phyloP scores from a whole-genome alignment of 306 rosid species.

The Corylus americana region DNA sequence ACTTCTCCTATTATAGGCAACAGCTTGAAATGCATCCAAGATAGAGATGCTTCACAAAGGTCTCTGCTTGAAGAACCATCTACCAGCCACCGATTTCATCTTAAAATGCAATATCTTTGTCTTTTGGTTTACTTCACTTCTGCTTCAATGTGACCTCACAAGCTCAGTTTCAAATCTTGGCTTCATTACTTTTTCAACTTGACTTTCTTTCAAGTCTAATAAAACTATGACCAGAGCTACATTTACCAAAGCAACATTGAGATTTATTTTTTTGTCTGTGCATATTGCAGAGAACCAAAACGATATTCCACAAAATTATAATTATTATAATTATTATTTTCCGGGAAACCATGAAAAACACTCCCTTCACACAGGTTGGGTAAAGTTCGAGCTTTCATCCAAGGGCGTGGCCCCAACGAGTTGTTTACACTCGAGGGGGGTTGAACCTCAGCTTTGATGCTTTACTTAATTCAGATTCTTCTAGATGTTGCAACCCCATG shows the following conservation, averaged over 20 bases:
- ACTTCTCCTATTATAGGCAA: not conserved
- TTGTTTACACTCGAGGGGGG: too few species aligned
- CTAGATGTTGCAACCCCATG: not conserved
- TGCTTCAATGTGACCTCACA: not conserved
- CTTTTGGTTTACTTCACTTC: not conserved
- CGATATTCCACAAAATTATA: not conserved
- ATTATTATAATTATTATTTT: too few species aligned
- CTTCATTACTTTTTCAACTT: not conserved
- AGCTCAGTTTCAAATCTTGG: not conserved
- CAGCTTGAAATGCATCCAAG: not conserved
- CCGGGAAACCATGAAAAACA: too few species aligned
- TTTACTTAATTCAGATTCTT: not conserved
- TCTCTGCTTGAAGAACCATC: not conserved
- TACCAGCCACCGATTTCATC: not conserved
- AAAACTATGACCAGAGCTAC: not conserved
- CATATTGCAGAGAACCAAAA: not conserved
- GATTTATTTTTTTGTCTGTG: not conserved
- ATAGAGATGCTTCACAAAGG: not conserved
- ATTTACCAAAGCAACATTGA: not conserved
- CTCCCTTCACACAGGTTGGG: too few species aligned
- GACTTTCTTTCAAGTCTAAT: not conserved
- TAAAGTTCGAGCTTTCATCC: too few species aligned
- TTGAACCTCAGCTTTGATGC: too few species aligned
- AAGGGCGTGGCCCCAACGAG: too few species aligned
- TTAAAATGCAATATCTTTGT: not conserved